Evolutionary conservation across 2,329 filamentous ascomycete genomes (phyloP), one percentile per base, ranked within the genome.

Genomic region (Cytospora piceicola): DNA sequence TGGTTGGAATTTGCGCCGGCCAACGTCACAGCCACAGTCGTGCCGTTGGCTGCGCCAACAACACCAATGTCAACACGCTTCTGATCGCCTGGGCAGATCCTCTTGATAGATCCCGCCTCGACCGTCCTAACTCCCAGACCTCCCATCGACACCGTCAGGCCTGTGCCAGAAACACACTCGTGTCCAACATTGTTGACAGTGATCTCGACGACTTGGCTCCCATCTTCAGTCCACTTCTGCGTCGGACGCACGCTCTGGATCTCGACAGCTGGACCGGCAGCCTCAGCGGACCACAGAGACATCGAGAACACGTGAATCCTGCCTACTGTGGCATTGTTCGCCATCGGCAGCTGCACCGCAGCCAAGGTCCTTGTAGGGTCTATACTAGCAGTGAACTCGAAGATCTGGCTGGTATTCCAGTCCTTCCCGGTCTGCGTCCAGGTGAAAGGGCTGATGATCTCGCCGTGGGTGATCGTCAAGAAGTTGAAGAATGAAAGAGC

Each of bases 1-100:
- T 58, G 56, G 53, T 61, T 63, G 22, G 32, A 58, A 68, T 36
- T 36, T 32, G 60, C 69, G 27, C 72, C 61, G 0, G 65, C 64
- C 6, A 75, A 70, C 12, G 71, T 70, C 6, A 70, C 68, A 1
- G 70, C 70, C 49, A 68, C 71, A 0, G 71, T 72, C 4, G 69
- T 68, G 2, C 76, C 74, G n/a, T 71, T 71, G 4, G 64, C 57
- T 4, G 53, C 36, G 7, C 67, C 67, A 24, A 52, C 58, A 14
- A 80, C 76, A 0, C 77, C 78, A 17, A 81, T 69, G 24, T 74
- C 70, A 0, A 78, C 73, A 22, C 74, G 71, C 58, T 79, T 79
- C 65, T 81, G 79, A 63, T 82, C 80, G 1, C 80, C 80, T 0
- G 80, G 79, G 32, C 78, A 78, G 11, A 82, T 70, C 6, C 80